A percentile compares a stretch with the other conserved stretches of the same genome.
Evolutionary conservation across 352 stramenopile genomes (phyloP).

Genomic region (Peronospora farinosa): DNA sequence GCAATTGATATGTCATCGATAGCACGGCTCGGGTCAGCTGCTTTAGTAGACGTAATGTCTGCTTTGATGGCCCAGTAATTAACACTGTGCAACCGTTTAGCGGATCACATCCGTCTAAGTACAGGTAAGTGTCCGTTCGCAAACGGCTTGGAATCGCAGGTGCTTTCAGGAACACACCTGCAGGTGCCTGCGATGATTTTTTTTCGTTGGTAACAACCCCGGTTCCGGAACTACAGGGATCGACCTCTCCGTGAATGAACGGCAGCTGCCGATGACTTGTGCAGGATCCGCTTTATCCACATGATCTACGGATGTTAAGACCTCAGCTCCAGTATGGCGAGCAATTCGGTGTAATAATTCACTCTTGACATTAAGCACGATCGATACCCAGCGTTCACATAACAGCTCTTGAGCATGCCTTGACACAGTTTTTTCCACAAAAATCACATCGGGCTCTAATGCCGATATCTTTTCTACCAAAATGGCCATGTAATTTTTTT

Average conservation of each 20-base stretch:
- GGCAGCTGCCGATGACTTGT: constrained; percentile 57
- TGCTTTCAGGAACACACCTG: constrained; percentile 26
- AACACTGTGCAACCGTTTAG: constrained; percentile 92
- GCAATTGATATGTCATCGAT: constrained; percentile 92
- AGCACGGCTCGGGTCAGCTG: constrained; percentile 86
- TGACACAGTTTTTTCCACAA: constrained; percentile 88
- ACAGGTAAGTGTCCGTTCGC: constrained; percentile 86
- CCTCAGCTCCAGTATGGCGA: constrained; percentile 88
- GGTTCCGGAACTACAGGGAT: constrained; percentile 42
- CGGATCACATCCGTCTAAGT: constrained; percentile 92
- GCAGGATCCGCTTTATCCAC: constrained; percentile 57
- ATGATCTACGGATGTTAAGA: constrained; percentile 91
- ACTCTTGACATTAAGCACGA: constrained; percentile 93
- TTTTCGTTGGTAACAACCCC: constrained; percentile 20
- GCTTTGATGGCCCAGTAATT: constrained; percentile 86
- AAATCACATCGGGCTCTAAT: constrained; percentile 92
- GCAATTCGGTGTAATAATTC: constrained; percentile 89
- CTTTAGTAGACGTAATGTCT: constrained; percentile 90
- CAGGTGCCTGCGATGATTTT: constrained; percentile 28
- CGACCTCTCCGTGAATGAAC: constrained; percentile 63
- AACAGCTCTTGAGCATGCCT: constrained; percentile 91
- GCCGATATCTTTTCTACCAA: constrained; percentile 94
- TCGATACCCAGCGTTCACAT: constrained; percentile 82
- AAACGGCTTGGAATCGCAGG: constrained; percentile 24
- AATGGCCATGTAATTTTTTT: constrained; percentile 96